Evolutionary conservation across 352 stramenopile species (phyloP).

Genomic region (Elongisporangium prolatum): DNA sequence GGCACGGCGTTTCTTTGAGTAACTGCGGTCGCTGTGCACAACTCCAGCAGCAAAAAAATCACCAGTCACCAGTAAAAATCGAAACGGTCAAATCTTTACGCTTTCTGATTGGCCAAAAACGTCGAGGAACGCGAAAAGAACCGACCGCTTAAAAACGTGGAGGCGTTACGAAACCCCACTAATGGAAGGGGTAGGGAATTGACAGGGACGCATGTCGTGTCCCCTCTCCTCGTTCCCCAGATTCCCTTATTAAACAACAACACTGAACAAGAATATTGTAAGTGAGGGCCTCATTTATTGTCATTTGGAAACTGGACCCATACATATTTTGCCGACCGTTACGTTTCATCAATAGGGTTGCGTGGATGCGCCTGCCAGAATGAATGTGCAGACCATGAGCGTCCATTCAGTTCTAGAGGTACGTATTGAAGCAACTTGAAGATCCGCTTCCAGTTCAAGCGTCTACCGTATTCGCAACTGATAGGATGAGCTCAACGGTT

Average conservation of each 20-base stretch:
- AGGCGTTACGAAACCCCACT: conserved; percentile 1
- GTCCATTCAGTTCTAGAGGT: background rate
- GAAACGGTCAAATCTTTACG: conserved; percentile 9
- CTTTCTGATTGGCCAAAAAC: conserved; percentile 7
- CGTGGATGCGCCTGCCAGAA: background rate
- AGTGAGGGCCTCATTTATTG: background rate
- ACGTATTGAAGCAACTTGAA: background rate
- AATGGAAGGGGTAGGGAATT: background rate
- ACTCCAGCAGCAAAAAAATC: background rate
- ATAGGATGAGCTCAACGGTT: background rate
- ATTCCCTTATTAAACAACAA: background rate
- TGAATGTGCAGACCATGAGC: background rate
- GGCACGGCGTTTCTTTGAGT: conserved; percentile 1
- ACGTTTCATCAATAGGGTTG: background rate
- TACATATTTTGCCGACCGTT: background rate
- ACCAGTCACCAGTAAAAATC: conserved; percentile 6
- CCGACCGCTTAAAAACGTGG: background rate
- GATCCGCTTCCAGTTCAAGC: background rate
- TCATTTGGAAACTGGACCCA: background rate
- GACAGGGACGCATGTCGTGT: background rate
- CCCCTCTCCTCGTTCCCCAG: background rate
- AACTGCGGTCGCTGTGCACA: background rate
- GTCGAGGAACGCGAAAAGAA: background rate
- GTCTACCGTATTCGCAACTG: background rate
- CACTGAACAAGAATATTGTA: background rate